Percentiles rank a stretch among this genome's conserved stretches.
Evolutionary conservation across 148 eudicot species (phyloP).

Genomic region (Polygonum aviculare): DNA sequence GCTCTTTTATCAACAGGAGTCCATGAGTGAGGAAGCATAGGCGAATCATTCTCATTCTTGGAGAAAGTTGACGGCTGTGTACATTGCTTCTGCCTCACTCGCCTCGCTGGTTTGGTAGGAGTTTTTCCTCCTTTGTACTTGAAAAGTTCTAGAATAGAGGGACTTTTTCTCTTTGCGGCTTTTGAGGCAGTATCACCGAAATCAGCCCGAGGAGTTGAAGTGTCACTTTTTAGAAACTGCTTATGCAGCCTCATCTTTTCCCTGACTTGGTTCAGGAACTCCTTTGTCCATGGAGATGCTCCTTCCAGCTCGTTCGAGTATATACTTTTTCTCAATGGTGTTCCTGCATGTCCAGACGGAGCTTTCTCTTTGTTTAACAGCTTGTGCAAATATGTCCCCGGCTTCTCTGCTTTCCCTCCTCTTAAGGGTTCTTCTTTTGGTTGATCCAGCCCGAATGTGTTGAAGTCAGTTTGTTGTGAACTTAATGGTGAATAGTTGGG

Average conservation of each 20-base stretch:
- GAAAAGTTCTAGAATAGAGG: constrained; percentile 67
- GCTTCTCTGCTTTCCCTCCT: constrained; percentile 21
- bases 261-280: constrained; percentile 74
- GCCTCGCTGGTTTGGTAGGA: constrained; percentile 34
- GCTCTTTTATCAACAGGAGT: constrained; percentile 91
- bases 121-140: constrained; percentile 62
- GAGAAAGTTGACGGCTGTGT: constrained; percentile 26
- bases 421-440: constrained; percentile 20
- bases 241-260: constrained; percentile 69
- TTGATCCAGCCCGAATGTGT: constrained; percentile 15
- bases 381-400: constrained; percentile 21
- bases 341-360: constrained; percentile 28
- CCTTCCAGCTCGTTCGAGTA: constrained; percentile 41
- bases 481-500: constrained; percentile 29
- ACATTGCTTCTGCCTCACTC: constrained; percentile 39
- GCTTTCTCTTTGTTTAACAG: constrained; percentile 25
- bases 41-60: constrained; percentile 40
- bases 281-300: constrained; percentile 95
- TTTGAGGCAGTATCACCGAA: constrained; percentile 27
- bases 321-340: constrained; percentile 66
- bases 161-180: constrained; percentile 65
- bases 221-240: constrained; percentile 40
- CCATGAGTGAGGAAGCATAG: constrained; percentile 25
- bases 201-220: constrained; percentile 33
- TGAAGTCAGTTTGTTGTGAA: constrained; percentile 24